Evolutionary conservation across 1,284 basidiomycete species (phyloP).

Genomic region (Exobasidium cylindrosporum): DNA sequence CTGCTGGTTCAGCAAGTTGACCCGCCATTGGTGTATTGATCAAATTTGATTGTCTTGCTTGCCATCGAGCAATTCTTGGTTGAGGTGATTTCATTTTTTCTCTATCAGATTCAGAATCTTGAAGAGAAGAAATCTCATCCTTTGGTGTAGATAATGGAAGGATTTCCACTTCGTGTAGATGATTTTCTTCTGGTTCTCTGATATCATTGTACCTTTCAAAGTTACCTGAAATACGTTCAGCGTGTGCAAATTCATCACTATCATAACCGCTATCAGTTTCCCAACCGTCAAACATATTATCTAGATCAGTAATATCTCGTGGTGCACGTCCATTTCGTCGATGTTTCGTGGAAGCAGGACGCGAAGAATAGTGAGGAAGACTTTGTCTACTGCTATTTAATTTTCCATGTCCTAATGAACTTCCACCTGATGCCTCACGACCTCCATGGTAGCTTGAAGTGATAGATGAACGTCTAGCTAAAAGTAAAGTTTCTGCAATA

Average conservation of each 20-base stretch:
- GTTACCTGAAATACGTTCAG: neutral
- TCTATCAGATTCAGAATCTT: neutral
- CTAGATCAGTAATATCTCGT: neutral
- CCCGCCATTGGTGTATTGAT: neutral
- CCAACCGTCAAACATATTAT: neutral
- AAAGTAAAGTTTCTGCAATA: neutral
- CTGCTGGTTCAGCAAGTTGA: constrained; percentile 1
- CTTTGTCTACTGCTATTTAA: neutral
- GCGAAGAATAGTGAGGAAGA: neutral
- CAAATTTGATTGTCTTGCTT: neutral
- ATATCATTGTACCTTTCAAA: neutral
- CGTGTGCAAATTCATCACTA: constrained; percentile 9
- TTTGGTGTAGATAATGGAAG: neutral
- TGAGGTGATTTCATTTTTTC: neutral
- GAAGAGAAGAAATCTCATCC: neutral
- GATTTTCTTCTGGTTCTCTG: neutral
- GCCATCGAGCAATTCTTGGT: constrained; percentile 1
- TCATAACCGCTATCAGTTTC: constrained; percentile 1
- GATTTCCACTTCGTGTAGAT: neutral
- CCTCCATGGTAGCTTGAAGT: neutral
- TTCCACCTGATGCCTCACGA: neutral
- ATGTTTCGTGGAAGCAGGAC: neutral
- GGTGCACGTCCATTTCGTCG: neutral
- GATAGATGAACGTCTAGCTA: neutral
- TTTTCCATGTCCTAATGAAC: neutral